Conservation (phyloP, 257 asterid genomes). For the Salvia splendens region DNA sequence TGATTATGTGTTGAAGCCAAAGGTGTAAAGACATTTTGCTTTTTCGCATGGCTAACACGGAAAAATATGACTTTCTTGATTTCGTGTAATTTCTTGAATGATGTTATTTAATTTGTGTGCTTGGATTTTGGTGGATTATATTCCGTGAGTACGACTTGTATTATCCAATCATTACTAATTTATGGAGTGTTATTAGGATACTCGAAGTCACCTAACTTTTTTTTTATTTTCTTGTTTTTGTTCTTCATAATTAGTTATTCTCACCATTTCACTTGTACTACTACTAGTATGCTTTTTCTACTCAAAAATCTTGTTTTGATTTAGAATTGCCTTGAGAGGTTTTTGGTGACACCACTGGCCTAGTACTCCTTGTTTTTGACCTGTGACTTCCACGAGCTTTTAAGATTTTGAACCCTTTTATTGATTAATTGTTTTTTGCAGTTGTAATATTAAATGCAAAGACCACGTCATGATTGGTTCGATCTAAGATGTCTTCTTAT, state of each 20-base stretch:
- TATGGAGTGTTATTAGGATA: constrained; percentile 19
- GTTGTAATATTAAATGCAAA: too few species aligned
- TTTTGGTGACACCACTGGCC: too few species aligned
- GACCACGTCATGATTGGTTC: too few species aligned
- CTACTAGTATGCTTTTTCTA: too few species aligned
- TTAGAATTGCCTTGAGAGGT: too few species aligned
- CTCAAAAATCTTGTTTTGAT: too few species aligned
- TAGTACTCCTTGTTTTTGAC: too few species aligned
- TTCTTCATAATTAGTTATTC: not conserved
- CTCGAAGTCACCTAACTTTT: not conserved
- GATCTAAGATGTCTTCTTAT: too few species aligned
- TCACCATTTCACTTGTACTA: too few species aligned
- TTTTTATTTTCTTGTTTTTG: not conserved
- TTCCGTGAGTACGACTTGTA: constrained; percentile 33
- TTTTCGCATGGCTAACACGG: constrained; percentile 31
- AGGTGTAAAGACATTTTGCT: constrained; percentile 44
- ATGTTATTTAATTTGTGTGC: constrained; percentile 16
- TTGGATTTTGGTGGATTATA: constrained; percentile 36
- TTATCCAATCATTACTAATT: constrained; percentile 46
- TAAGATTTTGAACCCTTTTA: too few species aligned
- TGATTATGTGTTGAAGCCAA: constrained; percentile 37
- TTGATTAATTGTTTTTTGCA: too few species aligned
- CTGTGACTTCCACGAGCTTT: too few species aligned
- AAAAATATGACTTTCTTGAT: constrained; percentile 26
- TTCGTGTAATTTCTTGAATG: constrained; percentile 38